phyloP scores from a whole-genome alignment of 805 yeast genomes.

The Candida andamanensis region DNA sequence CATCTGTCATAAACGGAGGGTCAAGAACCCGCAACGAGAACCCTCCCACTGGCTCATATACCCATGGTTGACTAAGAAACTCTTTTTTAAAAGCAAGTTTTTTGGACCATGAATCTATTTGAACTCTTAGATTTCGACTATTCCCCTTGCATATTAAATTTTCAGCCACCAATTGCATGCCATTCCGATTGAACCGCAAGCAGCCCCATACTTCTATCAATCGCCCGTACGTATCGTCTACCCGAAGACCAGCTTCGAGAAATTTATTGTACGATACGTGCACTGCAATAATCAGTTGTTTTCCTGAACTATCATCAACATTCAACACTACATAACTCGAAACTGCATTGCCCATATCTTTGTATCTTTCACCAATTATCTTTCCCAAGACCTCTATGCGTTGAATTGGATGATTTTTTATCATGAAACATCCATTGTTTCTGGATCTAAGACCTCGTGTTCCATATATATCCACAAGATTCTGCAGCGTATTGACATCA shows the following conservation, averaged over 20 bases:
- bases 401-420: slow-evolving; percentile 33
- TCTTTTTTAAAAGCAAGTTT: slow-evolving; percentile 16
- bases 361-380: slow-evolving; percentile 19
- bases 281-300: slow-evolving; percentile 22
- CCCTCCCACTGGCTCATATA: no score
- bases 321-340: slow-evolving; percentile 15
- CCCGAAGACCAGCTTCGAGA: slow-evolving; percentile 11
- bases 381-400: slow-evolving; percentile 22
- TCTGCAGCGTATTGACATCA: slow-evolving; percentile 20
- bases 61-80: slow-evolving; percentile 24
- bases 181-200: slow-evolving; percentile 2
- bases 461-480: slow-evolving; percentile 15
- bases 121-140: slow-evolving; percentile 16
- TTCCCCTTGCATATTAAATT: slow-evolving; percentile 13
- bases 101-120: slow-evolving; percentile 25
- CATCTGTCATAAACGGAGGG: slow-evolving; percentile 8
- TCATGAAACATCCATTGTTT: slow-evolving; percentile 11
- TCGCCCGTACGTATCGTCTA: slow-evolving; percentile 17
- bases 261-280: slow-evolving; percentile 12
- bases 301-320: slow-evolving; percentile 33
- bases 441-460: slow-evolving; percentile 9
- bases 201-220: slow-evolving; percentile 22
- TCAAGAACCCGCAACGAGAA: no score
- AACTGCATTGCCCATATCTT: slow-evolving; percentile 7
- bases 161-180: slow-evolving; percentile 11